Evolutionary conservation across 2,329 filamentous ascomycete species (phyloP).

Genomic region (Sclerotinia sclerotiorum): DNA sequence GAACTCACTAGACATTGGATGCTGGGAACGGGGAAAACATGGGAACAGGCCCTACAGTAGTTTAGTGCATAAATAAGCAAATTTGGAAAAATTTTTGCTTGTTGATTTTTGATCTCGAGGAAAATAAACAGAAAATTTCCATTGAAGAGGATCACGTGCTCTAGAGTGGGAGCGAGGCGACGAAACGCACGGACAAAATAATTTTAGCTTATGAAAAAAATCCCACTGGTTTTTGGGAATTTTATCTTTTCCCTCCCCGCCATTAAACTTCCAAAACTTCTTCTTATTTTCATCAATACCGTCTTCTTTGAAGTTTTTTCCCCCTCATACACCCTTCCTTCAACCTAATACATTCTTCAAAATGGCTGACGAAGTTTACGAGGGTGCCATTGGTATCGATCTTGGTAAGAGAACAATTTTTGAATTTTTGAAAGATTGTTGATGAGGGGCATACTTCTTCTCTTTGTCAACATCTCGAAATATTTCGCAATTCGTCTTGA

Average conservation of each 20-base stretch:
- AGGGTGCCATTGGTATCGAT: constrained; percentile 99
- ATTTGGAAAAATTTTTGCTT: constrained; percentile 9
- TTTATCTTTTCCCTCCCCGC: constrained; percentile 26
- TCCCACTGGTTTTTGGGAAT: constrained; percentile 17
- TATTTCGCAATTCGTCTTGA: neutral
- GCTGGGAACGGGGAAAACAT: neutral
- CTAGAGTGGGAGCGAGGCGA: constrained; percentile 6
- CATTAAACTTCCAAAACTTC: constrained; percentile 15
- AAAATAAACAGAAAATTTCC: neutral
- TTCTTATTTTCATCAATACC: constrained; percentile 21
- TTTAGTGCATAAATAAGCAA: neutral
- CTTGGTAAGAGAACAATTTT: constrained; percentile 65
- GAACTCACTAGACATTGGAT: neutral
- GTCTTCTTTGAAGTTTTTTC: constrained; percentile 24
- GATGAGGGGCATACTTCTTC: constrained; percentile 20
- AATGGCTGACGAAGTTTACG: constrained; percentile 98
- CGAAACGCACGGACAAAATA: constrained; percentile 2
- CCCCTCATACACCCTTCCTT: constrained; percentile 27
- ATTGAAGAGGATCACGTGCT: neutral
- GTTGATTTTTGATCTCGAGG: neutral
- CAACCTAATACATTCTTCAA: constrained; percentile 44
- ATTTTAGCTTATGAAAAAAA: constrained; percentile 18
- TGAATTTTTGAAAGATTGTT: neutral
- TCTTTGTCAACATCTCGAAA: constrained; percentile 10
- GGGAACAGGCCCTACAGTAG: neutral